A percentile compares a stretch with the other conserved stretches of the same genome.
Evolutionary conservation across 2,329 filamentous ascomycete species (phyloP).

Genomic region (Ceratocystis cubensis): DNA sequence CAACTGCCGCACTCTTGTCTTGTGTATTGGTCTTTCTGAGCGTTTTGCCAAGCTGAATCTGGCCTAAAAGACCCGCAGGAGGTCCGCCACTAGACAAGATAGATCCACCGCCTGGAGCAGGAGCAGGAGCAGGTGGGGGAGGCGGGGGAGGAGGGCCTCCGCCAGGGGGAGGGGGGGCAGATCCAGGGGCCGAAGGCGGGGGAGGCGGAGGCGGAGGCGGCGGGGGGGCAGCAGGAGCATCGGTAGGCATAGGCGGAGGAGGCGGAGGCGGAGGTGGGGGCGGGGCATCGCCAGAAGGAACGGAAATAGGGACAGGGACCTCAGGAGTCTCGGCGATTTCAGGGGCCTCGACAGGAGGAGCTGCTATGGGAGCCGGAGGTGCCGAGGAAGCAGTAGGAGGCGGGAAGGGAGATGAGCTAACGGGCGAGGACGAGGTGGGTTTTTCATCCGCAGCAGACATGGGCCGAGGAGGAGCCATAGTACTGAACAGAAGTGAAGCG

Average conservation of each 20-base stretch:
- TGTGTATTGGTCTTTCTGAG: slow-evolving; percentile 83
- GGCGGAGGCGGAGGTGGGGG: slow-evolving; percentile 24
- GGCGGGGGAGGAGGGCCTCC: slow-evolving; percentile 23
- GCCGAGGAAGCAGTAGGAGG: slow-evolving; percentile 32
- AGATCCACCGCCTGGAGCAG: slow-evolving; percentile 27
- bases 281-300: slow-evolving; percentile 24
- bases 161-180: slow-evolving; percentile 26
- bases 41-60: slow-evolving; percentile 68
- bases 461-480: slow-evolving; percentile 86
- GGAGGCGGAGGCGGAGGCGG: slow-evolving; percentile 29
- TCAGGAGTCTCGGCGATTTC: slow-evolving; percentile 28
- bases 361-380: slow-evolving; percentile 31
- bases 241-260: slow-evolving; percentile 29
- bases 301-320: slow-evolving; percentile 24
- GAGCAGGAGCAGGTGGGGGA: slow-evolving; percentile 25
- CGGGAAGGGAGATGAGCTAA: slow-evolving; percentile 29
- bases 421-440: slow-evolving; percentile 31
- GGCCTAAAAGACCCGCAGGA: slow-evolving; percentile 56
- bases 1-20: slow-evolving; percentile 61
- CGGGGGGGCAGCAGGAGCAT: slow-evolving; percentile 29
- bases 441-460: slow-evolving; percentile 71
- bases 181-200: slow-evolving; percentile 27
- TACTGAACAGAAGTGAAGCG: slow-evolving; percentile 89
- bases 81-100: slow-evolving; percentile 33
- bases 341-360: slow-evolving; percentile 27